phyloP scores from a whole-genome alignment of 805 yeast genomes.

The Metschnikowia gruessii region DNA sequence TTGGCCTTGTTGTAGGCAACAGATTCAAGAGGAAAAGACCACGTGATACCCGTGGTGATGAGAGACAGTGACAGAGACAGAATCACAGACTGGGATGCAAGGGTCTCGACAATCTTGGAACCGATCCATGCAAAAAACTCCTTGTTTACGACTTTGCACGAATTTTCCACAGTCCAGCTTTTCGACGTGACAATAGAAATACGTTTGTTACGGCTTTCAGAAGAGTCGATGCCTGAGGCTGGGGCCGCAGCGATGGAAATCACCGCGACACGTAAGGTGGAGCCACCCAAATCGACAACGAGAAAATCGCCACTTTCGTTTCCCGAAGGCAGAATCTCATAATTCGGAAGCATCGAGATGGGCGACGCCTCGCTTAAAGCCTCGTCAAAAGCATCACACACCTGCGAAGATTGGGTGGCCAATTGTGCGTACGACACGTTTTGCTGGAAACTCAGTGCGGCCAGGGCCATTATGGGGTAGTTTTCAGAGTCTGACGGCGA shows the following conservation, averaged over 20 bases:
- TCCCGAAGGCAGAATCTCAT: slow-evolving; percentile 38
- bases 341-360: slow-evolving; percentile 41
- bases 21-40: slow-evolving; percentile 55
- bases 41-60: slow-evolving; percentile 47
- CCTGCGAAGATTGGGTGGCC: slow-evolving; percentile 20
- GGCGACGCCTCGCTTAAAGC: slow-evolving; percentile 27
- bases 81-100: slow-evolving; percentile 22
- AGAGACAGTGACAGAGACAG: slow-evolving; percentile 9
- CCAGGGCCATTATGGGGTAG: slow-evolving; percentile 7
- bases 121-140: slow-evolving; percentile 40
- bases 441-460: slow-evolving; percentile 9
- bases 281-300: slow-evolving; percentile 57
- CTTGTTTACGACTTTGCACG: slow-evolving; percentile 38
- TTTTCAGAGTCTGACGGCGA: slow-evolving; percentile 3
- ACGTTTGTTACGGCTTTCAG: slow-evolving; percentile 19
- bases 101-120: slow-evolving; percentile 28
- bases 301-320: slow-evolving; percentile 37
- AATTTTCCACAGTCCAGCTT: slow-evolving; percentile 40
- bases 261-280: slow-evolving; percentile 47
- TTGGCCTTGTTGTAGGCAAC: slow-evolving; percentile 41
- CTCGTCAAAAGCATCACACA: slow-evolving; percentile 29
- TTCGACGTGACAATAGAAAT: slow-evolving; percentile 29
- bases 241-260: slow-evolving; percentile 22
- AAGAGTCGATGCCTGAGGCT: neutral
- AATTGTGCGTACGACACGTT: slow-evolving; percentile 6